Percentiles rank a stretch among this genome's conserved stretches.
Conservation (phyloP, 495 filamentous ascomycete genomes). For the Aspergillus bertholletiae region DNA sequence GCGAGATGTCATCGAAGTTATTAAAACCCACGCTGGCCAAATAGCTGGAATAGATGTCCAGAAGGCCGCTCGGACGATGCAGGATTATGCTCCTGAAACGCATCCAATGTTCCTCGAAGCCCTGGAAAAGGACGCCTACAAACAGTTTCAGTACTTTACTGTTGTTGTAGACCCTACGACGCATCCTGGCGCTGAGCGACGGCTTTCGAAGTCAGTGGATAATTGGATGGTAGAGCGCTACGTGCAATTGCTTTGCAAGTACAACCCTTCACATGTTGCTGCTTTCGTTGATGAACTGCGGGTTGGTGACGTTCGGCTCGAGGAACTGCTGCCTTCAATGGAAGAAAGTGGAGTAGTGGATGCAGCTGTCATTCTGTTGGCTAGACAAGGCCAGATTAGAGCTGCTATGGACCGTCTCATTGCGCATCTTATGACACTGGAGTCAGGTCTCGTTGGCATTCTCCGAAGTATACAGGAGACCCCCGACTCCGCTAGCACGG, state of each 20-base stretch:
- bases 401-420: conserved; percentile 83
- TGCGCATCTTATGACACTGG: conserved; percentile 70
- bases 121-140: conserved; percentile 55
- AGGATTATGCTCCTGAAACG: conserved; percentile 62
- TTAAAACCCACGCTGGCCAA: conserved; percentile 63
- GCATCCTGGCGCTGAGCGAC: conserved; percentile 35
- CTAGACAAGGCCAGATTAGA: conserved; percentile 79
- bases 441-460: conserved; percentile 74
- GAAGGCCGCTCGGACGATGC: conserved; percentile 66
- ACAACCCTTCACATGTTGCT: conserved; percentile 76
- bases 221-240: conserved; percentile 75
- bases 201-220: conserved; percentile 24
- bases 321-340: conserved; percentile 79
- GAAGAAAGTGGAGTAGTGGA: conserved; percentile 88
- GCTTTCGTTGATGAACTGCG: conserved; percentile 78
- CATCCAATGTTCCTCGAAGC: conserved; percentile 66
- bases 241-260: conserved; percentile 84
- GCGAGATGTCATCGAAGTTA: conserved; percentile 68
- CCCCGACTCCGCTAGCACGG: conserved; percentile 50
- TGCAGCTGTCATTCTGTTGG: conserved; percentile 87
- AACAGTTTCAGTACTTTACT: conserved; percentile 75
- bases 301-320: conserved; percentile 75
- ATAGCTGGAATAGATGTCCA: conserved; percentile 67
- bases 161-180: conserved; percentile 68
- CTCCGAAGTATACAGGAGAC: conserved; percentile 52